These are phyloP conservation scores for Chaetomium globosum DNA, from an alignment of 2,329 filamentous ascomycete genomes.

Conservation along the genomic window DNA sequence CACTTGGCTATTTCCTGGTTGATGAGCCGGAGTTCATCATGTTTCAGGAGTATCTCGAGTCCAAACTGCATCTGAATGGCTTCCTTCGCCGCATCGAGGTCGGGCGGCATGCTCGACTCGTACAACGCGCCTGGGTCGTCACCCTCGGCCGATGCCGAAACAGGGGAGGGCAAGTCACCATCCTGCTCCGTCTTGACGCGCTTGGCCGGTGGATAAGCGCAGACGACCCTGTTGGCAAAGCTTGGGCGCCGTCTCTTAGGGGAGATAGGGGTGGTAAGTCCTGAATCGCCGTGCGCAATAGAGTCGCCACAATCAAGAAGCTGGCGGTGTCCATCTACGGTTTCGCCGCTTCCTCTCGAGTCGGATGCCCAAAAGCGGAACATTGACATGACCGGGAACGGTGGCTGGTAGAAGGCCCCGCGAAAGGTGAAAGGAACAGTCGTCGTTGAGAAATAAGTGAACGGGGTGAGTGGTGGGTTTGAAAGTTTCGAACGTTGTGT, in stretches of 20 bases:
- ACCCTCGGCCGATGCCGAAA: slow-evolving; percentile 32
- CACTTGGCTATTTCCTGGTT: slow-evolving; percentile 97
- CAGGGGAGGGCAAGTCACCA: slow-evolving; percentile 37
- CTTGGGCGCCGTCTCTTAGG: slow-evolving; percentile 48
- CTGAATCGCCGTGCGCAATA: slow-evolving; percentile 38
- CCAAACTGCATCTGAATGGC: slow-evolving; percentile 84
- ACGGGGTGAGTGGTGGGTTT: slow-evolving; percentile 13
- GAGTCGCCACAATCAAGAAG: slow-evolving; percentile 40
- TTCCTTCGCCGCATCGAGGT: slow-evolving; percentile 63
- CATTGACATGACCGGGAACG: slow-evolving; percentile 44
- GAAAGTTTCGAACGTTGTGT: slow-evolving; percentile 17
- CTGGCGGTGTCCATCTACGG: slow-evolving; percentile 46
- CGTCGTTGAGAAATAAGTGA: slow-evolving; percentile 16
- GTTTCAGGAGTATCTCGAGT: slow-evolving; percentile 89
- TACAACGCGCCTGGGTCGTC: slow-evolving; percentile 28
- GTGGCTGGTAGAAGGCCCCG: slow-evolving; percentile 19
- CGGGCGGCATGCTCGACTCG: slow-evolving; percentile 33
- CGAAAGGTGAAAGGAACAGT: slow-evolving; percentile 16
- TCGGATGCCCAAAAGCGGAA: slow-evolving; percentile 65
- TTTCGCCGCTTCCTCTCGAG: slow-evolving; percentile 59
- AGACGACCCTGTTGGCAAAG: slow-evolving; percentile 38
- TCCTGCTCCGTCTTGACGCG: slow-evolving; percentile 47
- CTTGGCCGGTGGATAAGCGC: slow-evolving; percentile 46
- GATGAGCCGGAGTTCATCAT: slow-evolving; percentile 89
- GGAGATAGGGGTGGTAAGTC: slow-evolving; percentile 31